Evolutionary conservation across 2,329 filamentous ascomycete species (phyloP).

Genomic region (Pezicula neosporulosa): DNA sequence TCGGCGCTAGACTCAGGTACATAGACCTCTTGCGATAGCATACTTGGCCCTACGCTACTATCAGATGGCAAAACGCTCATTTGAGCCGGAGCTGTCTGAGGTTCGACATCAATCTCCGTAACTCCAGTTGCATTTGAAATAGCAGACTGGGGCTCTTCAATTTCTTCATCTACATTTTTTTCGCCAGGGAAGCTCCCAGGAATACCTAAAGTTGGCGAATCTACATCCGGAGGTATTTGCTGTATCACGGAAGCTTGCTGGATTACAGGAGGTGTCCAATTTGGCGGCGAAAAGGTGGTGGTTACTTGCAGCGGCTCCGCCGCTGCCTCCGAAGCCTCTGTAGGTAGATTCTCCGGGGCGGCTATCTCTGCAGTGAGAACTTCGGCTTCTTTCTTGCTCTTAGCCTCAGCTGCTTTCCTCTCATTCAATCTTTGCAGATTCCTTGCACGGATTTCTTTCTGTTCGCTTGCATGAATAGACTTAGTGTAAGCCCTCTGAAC

Average conservation of each 20-base stretch:
- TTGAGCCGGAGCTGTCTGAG: conserved; percentile 52
- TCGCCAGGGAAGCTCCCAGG: conserved; percentile 51
- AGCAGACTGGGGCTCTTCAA: conserved; percentile 54
- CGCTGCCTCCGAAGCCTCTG: conserved; percentile 4
- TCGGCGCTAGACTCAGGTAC: conserved; percentile 8
- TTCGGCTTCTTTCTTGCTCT: neutral
- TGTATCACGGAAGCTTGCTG: no score
- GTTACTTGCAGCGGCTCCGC: conserved; percentile 19
- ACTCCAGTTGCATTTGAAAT: conserved; percentile 56
- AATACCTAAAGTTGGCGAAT: conserved; percentile 65
- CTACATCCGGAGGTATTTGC: conserved; percentile 21
- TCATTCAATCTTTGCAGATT: conserved; percentile 31
- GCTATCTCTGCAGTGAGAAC: neutral
- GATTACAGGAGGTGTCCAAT: conserved; percentile 2
- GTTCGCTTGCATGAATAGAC: conserved; percentile 73
- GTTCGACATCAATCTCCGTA: conserved; percentile 72
- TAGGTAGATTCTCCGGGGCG: neutral
- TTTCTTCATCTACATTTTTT: conserved; percentile 35
- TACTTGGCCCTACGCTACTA: conserved; percentile 5
- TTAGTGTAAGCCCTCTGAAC: conserved; percentile 85
- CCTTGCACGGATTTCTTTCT: conserved; percentile 41
- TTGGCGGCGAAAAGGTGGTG: conserved; percentile 19
- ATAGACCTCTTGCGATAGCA: conserved; percentile 17
- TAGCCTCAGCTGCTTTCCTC: conserved; percentile 1
- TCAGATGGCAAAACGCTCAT: conserved; percentile 14